These are phyloP conservation scores for Geotrichum macrosporum DNA, from an alignment of 1,139 yeast species.

Conservation along the genomic window DNA sequence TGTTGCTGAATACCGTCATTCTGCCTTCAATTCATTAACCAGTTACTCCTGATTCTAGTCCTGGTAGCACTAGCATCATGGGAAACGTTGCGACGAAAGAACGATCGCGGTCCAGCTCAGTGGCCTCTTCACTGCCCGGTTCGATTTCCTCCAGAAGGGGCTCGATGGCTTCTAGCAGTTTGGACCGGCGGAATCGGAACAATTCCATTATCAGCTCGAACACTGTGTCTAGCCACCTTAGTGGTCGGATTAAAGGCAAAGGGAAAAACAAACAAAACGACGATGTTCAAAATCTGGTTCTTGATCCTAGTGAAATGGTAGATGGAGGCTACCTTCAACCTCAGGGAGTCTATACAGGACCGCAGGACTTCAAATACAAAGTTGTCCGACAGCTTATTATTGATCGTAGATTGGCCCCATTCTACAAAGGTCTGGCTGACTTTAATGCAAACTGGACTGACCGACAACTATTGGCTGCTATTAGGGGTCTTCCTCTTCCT, in stretches of 20 bases:
- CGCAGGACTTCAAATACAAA: conserved; percentile 68
- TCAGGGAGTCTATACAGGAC: conserved; percentile 74
- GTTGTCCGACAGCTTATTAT: conserved; percentile 65
- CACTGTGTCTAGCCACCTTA: neutral
- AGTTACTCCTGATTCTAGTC: too few species aligned
- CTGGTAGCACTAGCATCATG: too few species aligned
- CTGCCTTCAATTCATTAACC: too few species aligned
- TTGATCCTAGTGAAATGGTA: conserved; percentile 43
- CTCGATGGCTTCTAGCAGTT: conserved; percentile 2
- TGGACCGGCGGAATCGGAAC: conserved; percentile 2
- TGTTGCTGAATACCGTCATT: too few species aligned
- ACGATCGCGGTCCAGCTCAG: conserved; percentile 7
- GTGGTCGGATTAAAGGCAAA: conserved; percentile 3
- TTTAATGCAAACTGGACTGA: conserved; percentile 72
- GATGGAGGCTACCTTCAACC: conserved; percentile 63
- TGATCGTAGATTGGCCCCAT: conserved; percentile 75
- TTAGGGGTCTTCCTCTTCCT: conserved; percentile 39
- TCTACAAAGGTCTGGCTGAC: conserved; percentile 84
- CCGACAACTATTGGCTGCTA: conserved; percentile 56
- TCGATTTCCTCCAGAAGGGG: conserved; percentile 3
- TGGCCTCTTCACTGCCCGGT: neutral
- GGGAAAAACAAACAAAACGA: conserved; percentile 5
- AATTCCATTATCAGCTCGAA: neutral
- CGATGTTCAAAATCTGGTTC: conserved; percentile 23
- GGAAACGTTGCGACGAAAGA: conserved; percentile 13